Conservation (phyloP, 108 stramenopile genomes). For the Cyclotella distinguenda region DNA sequence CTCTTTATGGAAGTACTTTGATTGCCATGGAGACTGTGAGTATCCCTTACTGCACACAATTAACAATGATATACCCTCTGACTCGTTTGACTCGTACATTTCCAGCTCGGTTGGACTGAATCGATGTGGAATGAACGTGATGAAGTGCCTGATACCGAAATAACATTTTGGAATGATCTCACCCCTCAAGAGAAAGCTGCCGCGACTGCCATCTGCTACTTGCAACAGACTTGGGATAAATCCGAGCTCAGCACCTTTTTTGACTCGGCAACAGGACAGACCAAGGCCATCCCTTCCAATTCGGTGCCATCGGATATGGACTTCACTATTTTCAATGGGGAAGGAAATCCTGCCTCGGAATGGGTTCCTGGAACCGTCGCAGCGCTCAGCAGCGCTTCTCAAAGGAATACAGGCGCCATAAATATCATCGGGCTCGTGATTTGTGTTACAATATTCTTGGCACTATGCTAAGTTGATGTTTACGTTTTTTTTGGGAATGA, state of each 20-base stretch:
- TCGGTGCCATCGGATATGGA: constrained; percentile 31
- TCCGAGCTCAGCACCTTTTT: constrained; percentile 19
- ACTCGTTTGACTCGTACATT: neutral
- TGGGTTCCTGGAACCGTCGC: constrained; percentile 6
- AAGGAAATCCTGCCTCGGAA: constrained; percentile 6
- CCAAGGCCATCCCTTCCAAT: constrained; percentile 16
- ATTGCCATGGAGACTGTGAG: constrained; percentile 27
- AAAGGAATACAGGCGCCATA: neutral
- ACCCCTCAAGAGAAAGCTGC: constrained; percentile 44
- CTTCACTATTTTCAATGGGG: constrained; percentile 24
- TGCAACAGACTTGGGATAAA: constrained; percentile 51
- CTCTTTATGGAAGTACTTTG: constrained; percentile 34
- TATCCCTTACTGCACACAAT: neutral
- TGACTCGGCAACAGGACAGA: constrained; percentile 12
- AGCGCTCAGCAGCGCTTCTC: neutral
- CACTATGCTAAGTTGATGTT: no score
- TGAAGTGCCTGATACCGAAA: constrained; percentile 22
- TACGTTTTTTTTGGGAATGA: no score
- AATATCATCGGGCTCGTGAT: neutral
- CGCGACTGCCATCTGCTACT: constrained; percentile 48
- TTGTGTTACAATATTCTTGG: neutral
- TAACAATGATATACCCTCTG: neutral
- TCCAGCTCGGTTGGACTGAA: constrained; percentile 49
- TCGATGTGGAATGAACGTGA: constrained; percentile 27
- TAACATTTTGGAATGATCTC: constrained; percentile 41